Percentiles rank a stretch among this genome's conserved stretches.
phyloP scores from a whole-genome alignment of 768 basidiomycete genomes.

The Leccinum incarnatum region DNA sequence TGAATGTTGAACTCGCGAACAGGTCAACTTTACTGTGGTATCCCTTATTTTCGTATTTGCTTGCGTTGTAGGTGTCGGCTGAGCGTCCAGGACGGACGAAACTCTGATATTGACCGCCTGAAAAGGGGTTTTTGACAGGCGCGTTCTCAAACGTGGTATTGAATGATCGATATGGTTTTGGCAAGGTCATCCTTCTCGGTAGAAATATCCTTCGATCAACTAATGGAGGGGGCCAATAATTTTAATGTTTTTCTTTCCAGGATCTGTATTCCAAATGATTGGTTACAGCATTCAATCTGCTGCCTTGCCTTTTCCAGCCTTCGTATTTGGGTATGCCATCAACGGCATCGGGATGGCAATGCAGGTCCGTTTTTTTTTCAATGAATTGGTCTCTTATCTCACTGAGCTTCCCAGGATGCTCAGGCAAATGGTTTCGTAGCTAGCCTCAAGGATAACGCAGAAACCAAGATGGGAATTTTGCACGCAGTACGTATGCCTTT shows the following conservation, averaged over 20 bases:
- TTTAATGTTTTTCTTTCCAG: slow-evolving; percentile 7
- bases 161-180: slow-evolving; percentile 33
- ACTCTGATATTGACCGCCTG: neutral
- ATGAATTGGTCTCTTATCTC: neutral
- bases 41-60: slow-evolving; percentile 44
- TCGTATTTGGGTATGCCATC: slow-evolving; percentile 40
- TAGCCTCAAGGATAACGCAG: slow-evolving; percentile 36
- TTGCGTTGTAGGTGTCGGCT: slow-evolving; percentile 32
- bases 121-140: slow-evolving; percentile 33
- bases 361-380: slow-evolving; percentile 35
- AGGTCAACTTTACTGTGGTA: slow-evolving; percentile 40
- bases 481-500: slow-evolving; percentile 36
- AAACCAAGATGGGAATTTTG: slow-evolving; percentile 40
- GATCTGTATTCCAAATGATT: slow-evolving; percentile 29
- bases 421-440: slow-evolving; percentile 48
- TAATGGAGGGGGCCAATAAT: no score
- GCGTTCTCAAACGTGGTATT: slow-evolving; percentile 31
- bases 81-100: neutral
- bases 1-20: neutral
- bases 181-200: slow-evolving; percentile 33
- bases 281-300: slow-evolving; percentile 38
- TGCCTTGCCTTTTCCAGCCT: slow-evolving; percentile 44
- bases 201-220: neutral
- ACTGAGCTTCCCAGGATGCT: slow-evolving; percentile 35
- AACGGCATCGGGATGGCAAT: slow-evolving; percentile 46